A percentile compares a stretch with the other conserved stretches of the same genome.
These are phyloP conservation scores for Amylocarpus encephaloides DNA, from an alignment of 2,329 filamentous ascomycete species.

Conservation along the genomic window DNA sequence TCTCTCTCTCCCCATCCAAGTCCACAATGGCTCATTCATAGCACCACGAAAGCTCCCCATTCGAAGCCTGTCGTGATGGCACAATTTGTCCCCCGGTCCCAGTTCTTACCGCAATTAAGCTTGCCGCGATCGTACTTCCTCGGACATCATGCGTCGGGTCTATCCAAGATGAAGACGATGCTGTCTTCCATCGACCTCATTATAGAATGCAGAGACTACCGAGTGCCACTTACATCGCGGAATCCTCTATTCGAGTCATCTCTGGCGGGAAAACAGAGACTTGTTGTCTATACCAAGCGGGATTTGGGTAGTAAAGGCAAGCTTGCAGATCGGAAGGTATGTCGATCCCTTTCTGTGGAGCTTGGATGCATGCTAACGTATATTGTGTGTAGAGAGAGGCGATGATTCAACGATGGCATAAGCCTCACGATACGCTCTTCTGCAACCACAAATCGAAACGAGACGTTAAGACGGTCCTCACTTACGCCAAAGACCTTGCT, in stretches of 20 bases:
- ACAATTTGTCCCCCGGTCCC: constrained; percentile 64
- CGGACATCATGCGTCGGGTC: constrained; percentile 80
- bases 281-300: constrained; percentile 87
- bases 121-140: constrained; percentile 90
- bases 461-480: constrained; percentile 38
- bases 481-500: constrained; percentile 45
- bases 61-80: constrained; percentile 15
- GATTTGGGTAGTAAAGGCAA: constrained; percentile 57
- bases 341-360: neutral
- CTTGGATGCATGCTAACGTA: neutral
- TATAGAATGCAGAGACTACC: constrained; percentile 90
- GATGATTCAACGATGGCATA: constrained; percentile 47
- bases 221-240: constrained; percentile 79
- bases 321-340: constrained; percentile 37
- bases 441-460: constrained; percentile 41
- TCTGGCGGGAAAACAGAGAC: constrained; percentile 63
- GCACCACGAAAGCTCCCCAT: neutral
- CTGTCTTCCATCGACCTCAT: constrained; percentile 79
- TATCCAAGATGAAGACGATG: constrained; percentile 74
- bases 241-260: constrained; percentile 84
- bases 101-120: constrained; percentile 65
- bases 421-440: constrained; percentile 46
- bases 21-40: constrained; percentile 13
- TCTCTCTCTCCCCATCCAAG: neutral
- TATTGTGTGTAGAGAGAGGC: constrained; percentile 38